phyloP scores from a whole-genome alignment of 805 yeast species.

The Metschnikowia sp. region DNA sequence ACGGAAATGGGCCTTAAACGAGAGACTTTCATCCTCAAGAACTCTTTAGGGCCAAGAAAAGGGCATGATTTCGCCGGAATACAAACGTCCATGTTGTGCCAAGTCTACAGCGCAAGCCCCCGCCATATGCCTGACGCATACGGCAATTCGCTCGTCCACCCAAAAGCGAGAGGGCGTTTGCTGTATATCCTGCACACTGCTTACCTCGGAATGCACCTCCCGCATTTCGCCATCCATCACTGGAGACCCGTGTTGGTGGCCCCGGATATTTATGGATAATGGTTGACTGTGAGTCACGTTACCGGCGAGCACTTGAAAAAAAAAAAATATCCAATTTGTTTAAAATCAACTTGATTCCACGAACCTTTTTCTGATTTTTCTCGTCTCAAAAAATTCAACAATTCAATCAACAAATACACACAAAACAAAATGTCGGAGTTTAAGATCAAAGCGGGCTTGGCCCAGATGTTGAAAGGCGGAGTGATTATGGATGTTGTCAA shows the following conservation, averaged over 20 bases:
- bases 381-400: not conserved
- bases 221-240: too few relatives aligned
- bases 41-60: too few relatives aligned
- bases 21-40: too few relatives aligned
- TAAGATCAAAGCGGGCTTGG: constrained; percentile 71
- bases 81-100: too few relatives aligned
- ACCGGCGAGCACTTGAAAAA: not conserved
- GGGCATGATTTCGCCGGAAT: too few relatives aligned
- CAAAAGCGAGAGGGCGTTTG: too few relatives aligned
- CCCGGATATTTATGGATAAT: not conserved
- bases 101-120: too few relatives aligned
- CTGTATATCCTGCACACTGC: too few relatives aligned
- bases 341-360: not conserved
- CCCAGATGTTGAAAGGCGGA: constrained; percentile 83
- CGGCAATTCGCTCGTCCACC: too few relatives aligned
- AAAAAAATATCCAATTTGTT: not conserved
- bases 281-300: constrained; percentile 6
- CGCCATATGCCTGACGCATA: too few relatives aligned
- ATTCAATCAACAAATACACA: not conserved
- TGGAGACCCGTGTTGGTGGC: not conserved
- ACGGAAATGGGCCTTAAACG: too few relatives aligned
- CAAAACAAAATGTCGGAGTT: constrained; percentile 9
- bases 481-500: constrained; percentile 74
- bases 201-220: too few relatives aligned
- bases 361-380: not conserved